Conservation (phyloP, 2,329 filamentous ascomycete species). For the Stagonosporopsis rhizophila region DNA sequence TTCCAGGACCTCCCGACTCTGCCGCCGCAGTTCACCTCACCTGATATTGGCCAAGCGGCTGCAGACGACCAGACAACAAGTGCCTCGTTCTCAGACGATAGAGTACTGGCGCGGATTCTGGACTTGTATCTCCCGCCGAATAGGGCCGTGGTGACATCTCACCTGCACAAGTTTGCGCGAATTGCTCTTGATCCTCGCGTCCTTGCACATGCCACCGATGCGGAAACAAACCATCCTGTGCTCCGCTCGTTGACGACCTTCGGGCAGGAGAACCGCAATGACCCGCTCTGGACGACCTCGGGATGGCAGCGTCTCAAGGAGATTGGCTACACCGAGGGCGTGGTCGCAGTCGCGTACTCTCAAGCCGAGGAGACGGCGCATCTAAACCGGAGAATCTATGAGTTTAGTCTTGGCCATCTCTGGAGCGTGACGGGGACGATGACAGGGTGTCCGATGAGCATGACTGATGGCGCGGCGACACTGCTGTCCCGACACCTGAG, state of each 20-base stretch:
- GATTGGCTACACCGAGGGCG: slow-evolving; percentile 65
- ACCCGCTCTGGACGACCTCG: slow-evolving; percentile 67
- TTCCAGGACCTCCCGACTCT: slow-evolving; percentile 38
- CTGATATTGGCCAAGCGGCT: background rate
- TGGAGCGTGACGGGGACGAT: slow-evolving; percentile 67
- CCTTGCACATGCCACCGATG: slow-evolving; percentile 53
- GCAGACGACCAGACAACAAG: background rate
- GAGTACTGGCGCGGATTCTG: slow-evolving; percentile 30
- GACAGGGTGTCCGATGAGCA: slow-evolving; percentile 70
- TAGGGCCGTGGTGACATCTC: slow-evolving; percentile 18
- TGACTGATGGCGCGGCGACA: slow-evolving; percentile 66
- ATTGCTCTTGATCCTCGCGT: slow-evolving; percentile 26
- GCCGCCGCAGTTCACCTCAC: slow-evolving; percentile 36
- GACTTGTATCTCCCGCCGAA: slow-evolving; percentile 33
- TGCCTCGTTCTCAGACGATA: slow-evolving; percentile 27
- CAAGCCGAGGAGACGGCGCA: slow-evolving; percentile 51
- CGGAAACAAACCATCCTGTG: slow-evolving; percentile 70
- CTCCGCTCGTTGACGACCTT: slow-evolving; percentile 68
- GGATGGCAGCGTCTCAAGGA: slow-evolving; percentile 71
- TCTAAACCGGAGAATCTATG: slow-evolving; percentile 64
- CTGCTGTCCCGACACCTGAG: slow-evolving; percentile 30
- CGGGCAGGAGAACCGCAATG: slow-evolving; percentile 59
- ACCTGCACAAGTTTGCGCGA: slow-evolving; percentile 31
- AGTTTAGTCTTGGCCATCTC: slow-evolving; percentile 66
- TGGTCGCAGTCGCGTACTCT: slow-evolving; percentile 68